Base-by-base conservation (phyloP, 176 grass and related monocot species). In the Carex parvula region DNA sequence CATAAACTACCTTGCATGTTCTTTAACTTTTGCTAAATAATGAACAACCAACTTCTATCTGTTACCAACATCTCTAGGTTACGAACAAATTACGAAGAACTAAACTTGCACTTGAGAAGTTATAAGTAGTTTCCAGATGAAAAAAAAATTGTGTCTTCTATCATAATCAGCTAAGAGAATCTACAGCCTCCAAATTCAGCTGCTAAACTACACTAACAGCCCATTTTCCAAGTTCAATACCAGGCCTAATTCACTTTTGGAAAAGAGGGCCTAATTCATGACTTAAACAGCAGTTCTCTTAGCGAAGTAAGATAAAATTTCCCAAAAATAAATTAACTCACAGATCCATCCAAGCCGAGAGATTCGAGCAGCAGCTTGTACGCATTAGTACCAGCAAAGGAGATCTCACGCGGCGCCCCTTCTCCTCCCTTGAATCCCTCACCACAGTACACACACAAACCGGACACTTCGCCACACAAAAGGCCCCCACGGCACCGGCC, bases 321-420 rank as follows among this genome's bases (percentile, higher is more conserved):
- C 1, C 9, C 56, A 84, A 75, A 59, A 72, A 18, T 6, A 61
- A 32, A 85, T 55, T 24, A 41, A 78, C 94, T 93, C 86, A 97
- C 91, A 17, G 94, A 93, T 91, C 91, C 94, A 75, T 93, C 86
- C 13, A 93, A 71, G 53, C 91, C 86, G 13, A 93, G 89, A 24
- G 86, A 90, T 50, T 81, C 82, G 22, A 97, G 89, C 64, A 93
- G n/a, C 89, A 88, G 88, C 70, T 53, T 79, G 81, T 81, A 91
- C 17, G 89, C 87, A 50, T 42, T 29, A 5, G 87, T 77, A 20
- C 17, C 68, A 48, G 46, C 61, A 76, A 97, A 97, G 71, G 89
- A 87, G 73, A 93, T 73, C 55, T 77, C 86, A 35, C 4, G 17
- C 8, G 64, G 80, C 46, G 55, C 78, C 35, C 55, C 67, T 54